Evolutionary conservation across 345 rosid species (phyloP).

Genomic region (Dovyalis caffra): DNA sequence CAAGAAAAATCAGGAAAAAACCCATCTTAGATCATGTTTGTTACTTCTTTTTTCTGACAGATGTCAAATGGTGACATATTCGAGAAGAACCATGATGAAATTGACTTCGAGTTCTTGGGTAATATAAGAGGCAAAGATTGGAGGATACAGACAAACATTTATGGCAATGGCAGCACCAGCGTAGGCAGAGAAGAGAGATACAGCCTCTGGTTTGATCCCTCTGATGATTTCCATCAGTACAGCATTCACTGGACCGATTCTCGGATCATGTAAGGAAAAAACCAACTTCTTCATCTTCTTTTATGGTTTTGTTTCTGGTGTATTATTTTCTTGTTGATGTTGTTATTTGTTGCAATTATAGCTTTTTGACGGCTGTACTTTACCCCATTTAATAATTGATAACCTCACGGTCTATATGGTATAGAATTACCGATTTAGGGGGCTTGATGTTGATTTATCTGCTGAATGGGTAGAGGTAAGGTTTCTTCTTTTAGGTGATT

Average conservation of each 20-base stretch:
- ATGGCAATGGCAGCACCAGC: conserved; percentile 91
- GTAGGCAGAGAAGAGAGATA: conserved; percentile 93
- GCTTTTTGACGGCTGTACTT: conserved; percentile 5
- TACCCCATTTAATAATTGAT: conserved; percentile 6
- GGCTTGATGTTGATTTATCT: conserved; percentile 23
- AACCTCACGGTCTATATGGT: not conserved
- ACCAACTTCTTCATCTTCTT: not conserved
- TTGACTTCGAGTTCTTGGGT: conserved; percentile 97
- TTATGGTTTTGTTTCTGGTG: not conserved
- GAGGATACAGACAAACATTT: conserved; percentile 97
- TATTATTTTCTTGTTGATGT: not conserved
- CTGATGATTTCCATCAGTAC: conserved; percentile 92
- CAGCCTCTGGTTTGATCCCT: conserved; percentile 97
- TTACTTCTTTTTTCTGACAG: conserved; percentile 38
- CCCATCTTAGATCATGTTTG: not conserved
- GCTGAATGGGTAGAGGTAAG: not conserved
- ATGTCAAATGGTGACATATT: conserved; percentile 95
- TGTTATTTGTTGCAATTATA: not conserved
- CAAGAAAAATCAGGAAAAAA: not conserved
- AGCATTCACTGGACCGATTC: conserved; percentile 92
- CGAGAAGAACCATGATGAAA: conserved; percentile 95
- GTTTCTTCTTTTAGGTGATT: conserved; percentile 24
- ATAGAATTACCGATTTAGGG: conserved; percentile 19
- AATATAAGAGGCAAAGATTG: conserved; percentile 96
- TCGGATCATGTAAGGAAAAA: conserved; percentile 65